Percentiles rank a stretch among this genome's conserved stretches.
phyloP scores from a whole-genome alignment of 1,284 basidiomycete genomes.

The Trichosporon sp. region DNA sequence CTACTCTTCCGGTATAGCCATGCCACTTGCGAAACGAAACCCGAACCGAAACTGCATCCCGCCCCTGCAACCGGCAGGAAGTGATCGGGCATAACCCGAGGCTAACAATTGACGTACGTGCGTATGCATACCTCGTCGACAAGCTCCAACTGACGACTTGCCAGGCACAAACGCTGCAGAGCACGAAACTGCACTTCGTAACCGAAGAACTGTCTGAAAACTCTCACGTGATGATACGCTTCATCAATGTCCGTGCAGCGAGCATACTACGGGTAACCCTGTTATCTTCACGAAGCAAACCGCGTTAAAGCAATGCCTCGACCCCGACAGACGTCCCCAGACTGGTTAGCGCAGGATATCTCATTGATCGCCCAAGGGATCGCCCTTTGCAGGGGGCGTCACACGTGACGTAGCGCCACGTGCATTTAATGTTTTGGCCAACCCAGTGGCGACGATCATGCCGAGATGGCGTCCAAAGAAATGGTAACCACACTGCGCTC shows the following conservation, averaged over 20 bases:
- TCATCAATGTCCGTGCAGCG: too few relatives aligned
- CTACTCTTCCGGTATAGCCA: too few relatives aligned
- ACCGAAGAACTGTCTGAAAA: neutral
- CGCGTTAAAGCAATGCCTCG: neutral
- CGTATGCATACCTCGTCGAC: neutral
- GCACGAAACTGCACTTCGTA: neutral
- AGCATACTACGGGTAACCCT: too few relatives aligned
- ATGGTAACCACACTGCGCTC: neutral
- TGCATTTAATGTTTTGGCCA: neutral
- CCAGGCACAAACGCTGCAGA: neutral
- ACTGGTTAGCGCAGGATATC: neutral
- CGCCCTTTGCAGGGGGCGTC: neutral
- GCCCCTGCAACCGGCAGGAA: too few relatives aligned
- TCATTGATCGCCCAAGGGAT: neutral
- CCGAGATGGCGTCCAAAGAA: neutral
- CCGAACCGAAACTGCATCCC: too few relatives aligned
- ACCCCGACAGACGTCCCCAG: neutral
- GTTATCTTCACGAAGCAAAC: neutral
- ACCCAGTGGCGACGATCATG: neutral
- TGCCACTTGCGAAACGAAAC: too few relatives aligned
- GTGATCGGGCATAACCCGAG: neutral
- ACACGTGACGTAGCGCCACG: neutral
- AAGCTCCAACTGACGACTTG: neutral
- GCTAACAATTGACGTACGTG: neutral
- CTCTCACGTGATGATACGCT: neutral